Evolutionary conservation across 306 rosid species (phyloP), one percentile per base, ranked within the genome.

Genomic region (Quercus cerris): DNA sequence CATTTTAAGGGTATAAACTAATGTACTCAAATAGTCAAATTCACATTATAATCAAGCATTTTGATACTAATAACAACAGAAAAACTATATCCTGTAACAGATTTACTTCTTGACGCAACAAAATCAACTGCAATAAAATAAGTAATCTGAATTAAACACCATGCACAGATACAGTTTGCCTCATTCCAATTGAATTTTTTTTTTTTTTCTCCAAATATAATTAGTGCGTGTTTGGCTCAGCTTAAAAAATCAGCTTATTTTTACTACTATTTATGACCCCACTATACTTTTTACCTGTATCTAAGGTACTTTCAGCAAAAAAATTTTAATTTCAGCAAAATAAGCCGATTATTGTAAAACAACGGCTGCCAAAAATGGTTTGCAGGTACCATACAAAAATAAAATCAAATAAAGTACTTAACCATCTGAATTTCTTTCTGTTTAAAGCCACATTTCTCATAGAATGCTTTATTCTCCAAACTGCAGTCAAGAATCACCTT

Each of bases 401-500:
- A 28, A 46, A 49, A 56, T 89, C 91, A 90, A 54, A 49, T 51
- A 79, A 93, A 89, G 84, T 93, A 93, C 88, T 80, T 83, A 77
- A 70, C 94, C 97, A 93, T 93, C 71, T 91, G 93, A 84, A 93
- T 49, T 51, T 78, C 83, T 44, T 89, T 91, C 46, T 84, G 84
- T 76, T 73, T 76, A 78, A 85, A 91, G 6, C 94, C 97, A 86
- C 97, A 93, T 73, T 91, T 93, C 88, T 93, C 97, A 2, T 85
- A 93, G 57, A 91, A 93, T 0, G 71, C 55, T 77, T 15, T 78
- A 44, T 93, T 91, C 33, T 86, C 86, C 75, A 77, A 28, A 28
- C 85, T 93, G 88, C 97, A 93, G 69, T 89, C 92, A 27, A 94
- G 97, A 84, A 94, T 94, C 5, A 92, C 94, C 94, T 88, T 91